phyloP scores from a whole-genome alignment of 495 filamentous ascomycete species.

The Trichoderma parareesei region DNA sequence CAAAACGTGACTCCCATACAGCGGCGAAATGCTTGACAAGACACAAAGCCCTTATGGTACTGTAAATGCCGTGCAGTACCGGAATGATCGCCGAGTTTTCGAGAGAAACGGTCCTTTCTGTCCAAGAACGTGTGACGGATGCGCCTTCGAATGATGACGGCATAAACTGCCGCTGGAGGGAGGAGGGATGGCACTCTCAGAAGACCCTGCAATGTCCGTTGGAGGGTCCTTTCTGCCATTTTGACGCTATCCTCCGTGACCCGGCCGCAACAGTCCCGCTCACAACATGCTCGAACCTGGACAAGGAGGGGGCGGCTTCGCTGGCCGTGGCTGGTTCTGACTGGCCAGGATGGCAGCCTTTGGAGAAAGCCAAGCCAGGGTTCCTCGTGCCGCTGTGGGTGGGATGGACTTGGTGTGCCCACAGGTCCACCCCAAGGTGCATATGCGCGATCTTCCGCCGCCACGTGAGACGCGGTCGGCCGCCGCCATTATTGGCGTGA shows the following conservation, averaged over 20 bases:
- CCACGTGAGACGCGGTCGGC: slow-evolving; percentile 12
- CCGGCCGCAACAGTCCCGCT: neutral
- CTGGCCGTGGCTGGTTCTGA: neutral
- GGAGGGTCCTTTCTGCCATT: slow-evolving; percentile 1
- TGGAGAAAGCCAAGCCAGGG: neutral
- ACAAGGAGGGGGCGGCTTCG: neutral
- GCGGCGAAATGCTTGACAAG: neutral
- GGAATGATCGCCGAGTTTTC: neutral
- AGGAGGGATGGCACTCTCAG: neutral
- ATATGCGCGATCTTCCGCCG: slow-evolving; percentile 13
- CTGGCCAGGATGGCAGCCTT: neutral
- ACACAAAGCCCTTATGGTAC: neutral
- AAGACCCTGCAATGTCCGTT: slow-evolving; percentile 3
- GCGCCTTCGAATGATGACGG: neutral
- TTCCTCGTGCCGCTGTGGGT: slow-evolving; percentile 9
- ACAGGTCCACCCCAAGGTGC: neutral
- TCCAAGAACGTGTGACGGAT: neutral
- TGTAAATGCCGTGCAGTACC: neutral
- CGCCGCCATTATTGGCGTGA: slow-evolving; percentile 6
- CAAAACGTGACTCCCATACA: neutral
- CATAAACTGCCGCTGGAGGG: neutral
- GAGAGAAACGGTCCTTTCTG: neutral
- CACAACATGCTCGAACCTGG: neutral
- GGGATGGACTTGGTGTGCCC: slow-evolving; percentile 6
- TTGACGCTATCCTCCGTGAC: neutral